phyloP scores from a whole-genome alignment of 1,284 basidiomycete genomes.

The Heterobasidion occidentale region DNA sequence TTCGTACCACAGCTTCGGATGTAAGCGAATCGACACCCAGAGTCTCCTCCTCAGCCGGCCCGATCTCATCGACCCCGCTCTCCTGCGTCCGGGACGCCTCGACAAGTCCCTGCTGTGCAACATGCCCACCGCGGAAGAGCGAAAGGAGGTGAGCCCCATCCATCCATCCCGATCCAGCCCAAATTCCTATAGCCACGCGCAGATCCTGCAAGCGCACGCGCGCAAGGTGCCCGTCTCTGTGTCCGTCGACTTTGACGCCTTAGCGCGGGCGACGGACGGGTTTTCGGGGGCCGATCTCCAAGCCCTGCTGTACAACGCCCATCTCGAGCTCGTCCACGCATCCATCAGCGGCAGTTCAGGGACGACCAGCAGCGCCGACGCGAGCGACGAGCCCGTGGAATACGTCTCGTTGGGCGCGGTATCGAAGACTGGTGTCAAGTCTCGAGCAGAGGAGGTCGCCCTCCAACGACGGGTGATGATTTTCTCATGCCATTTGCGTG shows the following conservation, averaged over 20 bases:
- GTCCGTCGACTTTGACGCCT: conserved; percentile 57
- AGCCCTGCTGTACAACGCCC: conserved; percentile 93
- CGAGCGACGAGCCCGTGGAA: conserved; percentile 31
- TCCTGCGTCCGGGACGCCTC: conserved; percentile 91
- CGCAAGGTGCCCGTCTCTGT: conserved; percentile 66
- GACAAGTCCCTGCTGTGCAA: conserved; percentile 94
- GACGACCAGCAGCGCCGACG: conserved; percentile 8
- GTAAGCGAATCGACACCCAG: background rate
- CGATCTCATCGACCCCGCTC: conserved; percentile 93
- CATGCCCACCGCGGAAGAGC: conserved; percentile 77
- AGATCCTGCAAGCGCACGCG: conserved; percentile 82
- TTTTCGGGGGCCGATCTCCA: conserved; percentile 97
- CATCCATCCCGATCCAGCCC: background rate
- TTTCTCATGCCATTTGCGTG: background rate
- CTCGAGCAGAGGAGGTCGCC: conserved; percentile 49
- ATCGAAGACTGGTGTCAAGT: conserved; percentile 26
- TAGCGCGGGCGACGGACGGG: conserved; percentile 75
- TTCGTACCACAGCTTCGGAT: conserved; percentile 21
- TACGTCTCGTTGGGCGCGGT: conserved; percentile 39
- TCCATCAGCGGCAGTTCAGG: conserved; percentile 32
- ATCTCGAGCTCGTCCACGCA: conserved; percentile 86
- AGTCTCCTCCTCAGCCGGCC: conserved; percentile 58
- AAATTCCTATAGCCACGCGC: background rate
- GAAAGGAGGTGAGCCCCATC: conserved; percentile 53
- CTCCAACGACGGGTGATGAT: conserved; percentile 10